Evolutionary conservation across 345 rosid species (phyloP), one percentile per base, ranked within the genome.

Genomic region (Syzygium grande): DNA sequence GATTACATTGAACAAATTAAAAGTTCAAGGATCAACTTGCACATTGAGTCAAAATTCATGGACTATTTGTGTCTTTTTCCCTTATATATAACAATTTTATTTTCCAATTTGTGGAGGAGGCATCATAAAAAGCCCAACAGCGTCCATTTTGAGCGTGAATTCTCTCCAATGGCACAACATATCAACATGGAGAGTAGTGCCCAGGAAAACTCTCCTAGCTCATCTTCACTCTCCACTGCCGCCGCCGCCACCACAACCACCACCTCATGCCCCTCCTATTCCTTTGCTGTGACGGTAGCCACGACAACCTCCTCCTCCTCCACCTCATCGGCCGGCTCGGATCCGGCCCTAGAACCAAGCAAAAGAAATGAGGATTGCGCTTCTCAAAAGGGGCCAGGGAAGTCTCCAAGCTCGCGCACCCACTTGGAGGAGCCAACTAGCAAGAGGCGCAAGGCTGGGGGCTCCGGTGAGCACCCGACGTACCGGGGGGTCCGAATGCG

Each of bases 401-500:
- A 84, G 25, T 4, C 30, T 30, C 41, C 53, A 2, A 22, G 7
- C 55, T 23, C 34, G 46, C 25, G 86, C 55, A 23, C 19, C 84
- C 53, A 5, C 46, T 11, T 6, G 80, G 80, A 34, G 58, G 86
- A 25, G 21, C 88, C 88, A 1, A 23, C 27, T 23, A 53, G 65
- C 25, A 85, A 78, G 11, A 84, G 84, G n/a, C n/a, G 53, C 86
- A 58, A 56, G 41, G 65, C 51, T 83, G 59, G 51, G 86, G 56
- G 59, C 88, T 85, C 84, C n/a, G 88, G 89, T 68, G 55, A 38
- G 65, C 95, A 94, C 84, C 95, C 93, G 0, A 93, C 89, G 25
- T 97, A 92, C 84, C 92, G 94, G 11, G 99, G 98, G 27, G 98
- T 97, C 2, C 93, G 99, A 87, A 97, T 90, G 98, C 92, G 99